A percentile compares a stretch with the other conserved stretches of the same genome.
Evolutionary conservation across 2,329 filamentous ascomycete genomes (phyloP).

Genomic region (Aspergillus pseudonomiae): DNA sequence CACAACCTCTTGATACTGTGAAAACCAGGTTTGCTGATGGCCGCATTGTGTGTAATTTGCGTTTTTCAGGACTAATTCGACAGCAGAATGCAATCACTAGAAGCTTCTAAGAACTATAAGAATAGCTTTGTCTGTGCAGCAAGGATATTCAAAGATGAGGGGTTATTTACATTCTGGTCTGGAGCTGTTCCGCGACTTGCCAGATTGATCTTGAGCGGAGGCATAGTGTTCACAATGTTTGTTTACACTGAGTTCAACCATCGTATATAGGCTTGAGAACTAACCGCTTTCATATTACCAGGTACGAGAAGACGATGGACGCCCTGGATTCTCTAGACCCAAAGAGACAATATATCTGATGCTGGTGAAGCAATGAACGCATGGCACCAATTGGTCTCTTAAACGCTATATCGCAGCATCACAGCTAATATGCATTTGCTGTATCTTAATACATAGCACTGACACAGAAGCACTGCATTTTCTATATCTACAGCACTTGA

Average conservation of each 20-base stretch:
- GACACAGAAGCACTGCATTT: background rate
- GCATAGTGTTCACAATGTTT: slow-evolving; percentile 94
- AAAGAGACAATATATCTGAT: slow-evolving; percentile 76
- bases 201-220: slow-evolving; percentile 84
- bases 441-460: background rate
- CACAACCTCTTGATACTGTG: slow-evolving; percentile 82
- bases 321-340: slow-evolving; percentile 79
- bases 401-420: background rate
- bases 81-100: slow-evolving; percentile 87
- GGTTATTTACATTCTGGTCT: slow-evolving; percentile 88
- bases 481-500: background rate
- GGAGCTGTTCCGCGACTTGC: slow-evolving; percentile 85
- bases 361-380: background rate
- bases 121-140: slow-evolving; percentile 84
- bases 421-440: background rate
- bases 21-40: slow-evolving; percentile 69
- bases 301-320: slow-evolving; percentile 95
- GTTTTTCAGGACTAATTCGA: slow-evolving; percentile 17
- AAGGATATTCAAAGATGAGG: slow-evolving; percentile 86
- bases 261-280: slow-evolving; percentile 3
- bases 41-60: background rate
- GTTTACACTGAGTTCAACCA: slow-evolving; percentile 29
- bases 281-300: slow-evolving; percentile 21
- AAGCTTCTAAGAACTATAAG: slow-evolving; percentile 77
- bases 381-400: background rate